Evolutionary conservation across 257 asterid genomes (phyloP).

Genomic region (Rauvolfia tetraphylla): DNA sequence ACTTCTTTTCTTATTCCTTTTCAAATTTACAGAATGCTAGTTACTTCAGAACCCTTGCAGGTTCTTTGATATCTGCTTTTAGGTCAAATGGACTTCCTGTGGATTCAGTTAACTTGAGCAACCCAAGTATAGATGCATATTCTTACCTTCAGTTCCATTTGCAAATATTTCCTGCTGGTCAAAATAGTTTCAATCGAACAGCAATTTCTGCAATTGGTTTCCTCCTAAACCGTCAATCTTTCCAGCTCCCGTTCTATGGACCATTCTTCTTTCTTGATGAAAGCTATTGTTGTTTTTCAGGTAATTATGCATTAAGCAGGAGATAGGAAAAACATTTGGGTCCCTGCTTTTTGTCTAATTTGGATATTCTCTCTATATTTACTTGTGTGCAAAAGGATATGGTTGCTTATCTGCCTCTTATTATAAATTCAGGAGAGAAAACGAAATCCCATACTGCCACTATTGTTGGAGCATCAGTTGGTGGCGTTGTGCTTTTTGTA

Average conservation of each 20-base stretch:
- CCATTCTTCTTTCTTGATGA: slow-evolving; percentile 66
- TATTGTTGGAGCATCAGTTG: slow-evolving; percentile 60
- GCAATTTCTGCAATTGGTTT: slow-evolving; percentile 53
- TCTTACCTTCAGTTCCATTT: slow-evolving; percentile 49
- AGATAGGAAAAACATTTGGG: not conserved
- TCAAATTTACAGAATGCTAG: slow-evolving; percentile 54
- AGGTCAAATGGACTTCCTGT: slow-evolving; percentile 58
- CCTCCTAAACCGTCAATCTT: slow-evolving; percentile 66
- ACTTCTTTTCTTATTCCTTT: slow-evolving; percentile 72
- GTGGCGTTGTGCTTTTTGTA: slow-evolving; percentile 44
- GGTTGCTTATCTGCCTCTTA: not conserved
- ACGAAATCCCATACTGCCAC: slow-evolving; percentile 51
- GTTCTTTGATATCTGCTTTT: slow-evolving; percentile 43
- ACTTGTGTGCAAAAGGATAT: not conserved
- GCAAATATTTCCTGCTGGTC: slow-evolving; percentile 67
- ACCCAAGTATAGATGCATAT: slow-evolving; percentile 41
- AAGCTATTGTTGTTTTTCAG: slow-evolving; percentile 54
- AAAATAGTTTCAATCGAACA: slow-evolving; percentile 52
- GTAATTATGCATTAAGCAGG: slow-evolving; percentile 31
- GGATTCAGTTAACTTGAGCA: slow-evolving; percentile 46
- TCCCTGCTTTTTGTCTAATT: not conserved
- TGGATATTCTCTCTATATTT: not conserved
- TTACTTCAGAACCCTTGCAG: slow-evolving; percentile 48
- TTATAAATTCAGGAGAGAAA: slow-evolving; percentile 34
- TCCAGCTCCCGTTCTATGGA: slow-evolving; percentile 47